These are phyloP conservation scores for Yarrowia sp. DNA, from an alignment of 805 yeast species.

Conservation along the genomic window DNA sequence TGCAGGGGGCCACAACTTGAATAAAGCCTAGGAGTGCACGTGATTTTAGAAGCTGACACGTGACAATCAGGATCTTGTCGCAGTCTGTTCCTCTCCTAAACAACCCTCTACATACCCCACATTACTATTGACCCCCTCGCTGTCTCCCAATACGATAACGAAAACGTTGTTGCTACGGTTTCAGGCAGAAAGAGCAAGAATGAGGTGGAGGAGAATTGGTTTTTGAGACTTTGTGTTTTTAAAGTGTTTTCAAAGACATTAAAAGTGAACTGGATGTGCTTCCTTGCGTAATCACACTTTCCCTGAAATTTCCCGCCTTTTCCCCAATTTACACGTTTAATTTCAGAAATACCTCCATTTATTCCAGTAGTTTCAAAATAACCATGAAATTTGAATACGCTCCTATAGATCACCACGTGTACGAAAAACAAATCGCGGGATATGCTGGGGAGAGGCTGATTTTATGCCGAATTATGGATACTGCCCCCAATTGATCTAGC, in stretches of 20 bases:
- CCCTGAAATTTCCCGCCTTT: background rate
- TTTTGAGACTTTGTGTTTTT: too few relatives aligned
- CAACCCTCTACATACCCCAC: background rate
- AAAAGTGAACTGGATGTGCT: too few relatives aligned
- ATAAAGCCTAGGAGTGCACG: too few relatives aligned
- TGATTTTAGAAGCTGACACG: background rate
- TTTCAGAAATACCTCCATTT: background rate
- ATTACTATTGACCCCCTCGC: background rate
- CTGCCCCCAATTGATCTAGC: background rate
- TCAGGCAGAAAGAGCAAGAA: background rate
- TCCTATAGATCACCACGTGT: background rate
- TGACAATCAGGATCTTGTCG: background rate
- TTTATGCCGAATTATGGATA: background rate
- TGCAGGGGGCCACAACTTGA: too few relatives aligned
- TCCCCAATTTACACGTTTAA: too few relatives aligned
- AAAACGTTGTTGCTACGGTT: background rate
- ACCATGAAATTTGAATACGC: background rate
- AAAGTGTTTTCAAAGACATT: too few relatives aligned
- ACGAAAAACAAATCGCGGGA: background rate
- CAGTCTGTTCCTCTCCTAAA: background rate
- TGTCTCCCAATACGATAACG: slow-evolving; percentile 5
- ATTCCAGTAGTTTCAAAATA: background rate
- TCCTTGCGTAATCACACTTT: too few relatives aligned
- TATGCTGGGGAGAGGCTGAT: background rate
- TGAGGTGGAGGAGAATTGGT: background rate